These are phyloP conservation scores for Venturia carpophila DNA, from an alignment of 2,329 filamentous ascomycete species.

Conservation along the genomic window DNA sequence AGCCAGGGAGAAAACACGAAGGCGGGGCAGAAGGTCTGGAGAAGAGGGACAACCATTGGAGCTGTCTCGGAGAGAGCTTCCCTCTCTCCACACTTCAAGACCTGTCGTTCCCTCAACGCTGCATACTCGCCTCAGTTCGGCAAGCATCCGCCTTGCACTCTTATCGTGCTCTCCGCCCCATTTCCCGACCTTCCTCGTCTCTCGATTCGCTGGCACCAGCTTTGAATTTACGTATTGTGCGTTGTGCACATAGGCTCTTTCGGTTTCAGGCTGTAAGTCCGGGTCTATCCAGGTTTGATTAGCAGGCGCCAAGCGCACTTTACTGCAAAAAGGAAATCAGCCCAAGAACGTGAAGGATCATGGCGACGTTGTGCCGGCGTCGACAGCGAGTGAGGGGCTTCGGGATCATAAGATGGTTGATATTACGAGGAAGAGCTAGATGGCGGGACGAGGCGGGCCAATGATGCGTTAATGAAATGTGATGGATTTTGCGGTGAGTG, in stretches of 20 bases:
- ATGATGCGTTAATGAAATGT: slow-evolving; percentile 5
- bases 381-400: slow-evolving; percentile 5
- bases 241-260: not conserved
- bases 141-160: not conserved
- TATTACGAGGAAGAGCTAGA: slow-evolving; percentile 1
- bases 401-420: not conserved
- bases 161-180: slow-evolving; percentile 7
- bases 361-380: not conserved
- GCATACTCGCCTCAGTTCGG: not conserved
- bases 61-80: not conserved
- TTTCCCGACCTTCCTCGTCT: not conserved
- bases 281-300: not conserved
- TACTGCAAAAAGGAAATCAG: not conserved
- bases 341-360: not conserved
- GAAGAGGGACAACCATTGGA: slow-evolving; percentile 8
- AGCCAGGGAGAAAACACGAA: not conserved
- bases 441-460: not conserved
- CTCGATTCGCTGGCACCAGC: not conserved
- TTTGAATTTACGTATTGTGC: not conserved
- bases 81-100: not conserved
- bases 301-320: not conserved
- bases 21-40: slow-evolving; percentile 6
- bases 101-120: not conserved
- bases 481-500: not conserved
- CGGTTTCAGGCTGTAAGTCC: slow-evolving; percentile 2